Evolutionary conservation across 176 grass and related monocot genomes (phyloP).

Genomic region (Bothriochloa decipiens): DNA sequence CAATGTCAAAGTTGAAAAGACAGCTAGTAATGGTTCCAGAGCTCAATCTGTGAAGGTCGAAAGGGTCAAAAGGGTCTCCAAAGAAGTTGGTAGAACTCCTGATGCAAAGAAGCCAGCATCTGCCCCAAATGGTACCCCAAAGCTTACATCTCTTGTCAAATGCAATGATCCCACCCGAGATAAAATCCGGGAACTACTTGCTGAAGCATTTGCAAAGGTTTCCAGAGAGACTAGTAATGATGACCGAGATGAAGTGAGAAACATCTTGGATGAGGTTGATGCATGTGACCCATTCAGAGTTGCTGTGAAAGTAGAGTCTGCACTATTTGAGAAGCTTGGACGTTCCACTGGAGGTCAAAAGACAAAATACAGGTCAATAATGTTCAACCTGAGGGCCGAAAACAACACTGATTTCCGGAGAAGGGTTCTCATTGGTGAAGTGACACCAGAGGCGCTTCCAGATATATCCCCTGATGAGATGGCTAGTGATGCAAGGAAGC

Average conservation of each 20-base stretch:
- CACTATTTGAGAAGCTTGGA: conserved; percentile 68
- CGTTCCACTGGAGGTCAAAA: conserved; percentile 66
- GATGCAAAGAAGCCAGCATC: conserved; percentile 48
- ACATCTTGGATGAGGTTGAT: conserved; percentile 68
- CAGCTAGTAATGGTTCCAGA: conserved; percentile 33
- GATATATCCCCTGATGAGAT: conserved; percentile 74
- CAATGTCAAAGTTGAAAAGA: conserved; percentile 50
- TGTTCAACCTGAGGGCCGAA: conserved; percentile 81
- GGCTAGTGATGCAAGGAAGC: conserved; percentile 75
- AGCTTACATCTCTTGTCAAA: conserved; percentile 68
- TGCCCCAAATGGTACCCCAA: conserved; percentile 42
- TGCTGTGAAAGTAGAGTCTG: conserved; percentile 70
- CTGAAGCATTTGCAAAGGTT: conserved; percentile 76
- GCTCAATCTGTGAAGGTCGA: conserved; percentile 43
- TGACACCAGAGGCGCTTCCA: conserved; percentile 55
- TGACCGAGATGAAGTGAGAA: conserved; percentile 60
- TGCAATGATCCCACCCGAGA: conserved; percentile 72
- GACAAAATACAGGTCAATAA: conserved; percentile 76
- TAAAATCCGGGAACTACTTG: conserved; percentile 73
- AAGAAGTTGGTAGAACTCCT: conserved; percentile 37
- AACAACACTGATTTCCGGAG: conserved; percentile 76
- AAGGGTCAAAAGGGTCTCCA: conserved; percentile 26
- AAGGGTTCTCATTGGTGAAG: conserved; percentile 65
- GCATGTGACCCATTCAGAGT: conserved; percentile 73
- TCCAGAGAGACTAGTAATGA: conserved; percentile 64